A percentile compares a stretch with the other conserved stretches of the same genome.
Conservation (phyloP, 345 rosid species). For the Psidium friedrichsthalianum region DNA sequence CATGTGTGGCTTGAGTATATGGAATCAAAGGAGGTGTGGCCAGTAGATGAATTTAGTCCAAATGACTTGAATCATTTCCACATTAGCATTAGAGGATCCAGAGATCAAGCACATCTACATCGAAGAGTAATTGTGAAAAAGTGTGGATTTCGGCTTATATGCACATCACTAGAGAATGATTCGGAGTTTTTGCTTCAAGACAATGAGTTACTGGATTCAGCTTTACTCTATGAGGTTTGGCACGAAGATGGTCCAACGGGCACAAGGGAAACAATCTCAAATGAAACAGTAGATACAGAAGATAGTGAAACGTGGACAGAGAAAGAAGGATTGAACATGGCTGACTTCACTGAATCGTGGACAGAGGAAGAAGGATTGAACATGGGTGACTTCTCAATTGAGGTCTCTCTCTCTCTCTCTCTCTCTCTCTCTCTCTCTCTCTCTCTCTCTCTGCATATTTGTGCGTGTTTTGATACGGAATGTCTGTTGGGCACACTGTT, state of each 20-base stretch:
- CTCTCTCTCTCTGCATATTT: too few relatives aligned
- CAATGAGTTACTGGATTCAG: not conserved
- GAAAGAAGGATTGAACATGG: too few relatives aligned
- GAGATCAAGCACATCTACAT: too few relatives aligned
- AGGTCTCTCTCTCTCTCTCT: not conserved
- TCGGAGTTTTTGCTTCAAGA: too few relatives aligned
- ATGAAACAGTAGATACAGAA: not conserved
- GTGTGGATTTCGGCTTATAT: too few relatives aligned
- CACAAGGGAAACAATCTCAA: not conserved
- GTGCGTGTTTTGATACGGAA: not conserved
- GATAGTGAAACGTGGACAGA: too few relatives aligned
- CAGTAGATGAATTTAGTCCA: not conserved
- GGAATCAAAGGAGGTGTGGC: not conserved
- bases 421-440: too few relatives aligned
- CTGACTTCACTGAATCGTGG: too few relatives aligned
- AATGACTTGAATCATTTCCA: fast-evolving
- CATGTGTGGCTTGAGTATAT: not conserved
- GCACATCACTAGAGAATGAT: too few relatives aligned
- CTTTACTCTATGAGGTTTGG: not conserved
- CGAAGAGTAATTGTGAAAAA: not conserved
- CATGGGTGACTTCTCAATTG: not conserved
- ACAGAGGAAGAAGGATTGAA: too few relatives aligned
- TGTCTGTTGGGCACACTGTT: not conserved
- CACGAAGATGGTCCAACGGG: not conserved
- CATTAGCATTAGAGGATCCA: not conserved